Evolutionary conservation across 208 protist species (phyloP), one percentile per base, ranked within the genome.

Genomic region (Trypanosoma scelopori): DNA sequence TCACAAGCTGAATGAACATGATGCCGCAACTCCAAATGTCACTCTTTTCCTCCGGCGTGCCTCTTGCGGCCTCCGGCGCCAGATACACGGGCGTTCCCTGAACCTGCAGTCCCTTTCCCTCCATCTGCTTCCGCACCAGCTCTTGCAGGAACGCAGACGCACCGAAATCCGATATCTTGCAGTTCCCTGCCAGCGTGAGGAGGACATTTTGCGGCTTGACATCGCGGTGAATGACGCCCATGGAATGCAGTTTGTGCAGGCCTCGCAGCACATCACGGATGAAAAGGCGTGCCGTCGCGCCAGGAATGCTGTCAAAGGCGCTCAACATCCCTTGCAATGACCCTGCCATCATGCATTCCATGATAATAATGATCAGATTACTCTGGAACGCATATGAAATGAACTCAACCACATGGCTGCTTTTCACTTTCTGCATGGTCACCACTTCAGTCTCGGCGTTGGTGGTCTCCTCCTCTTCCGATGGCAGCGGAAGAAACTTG

Each of bases 131-230:
- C 7, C 80, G 79, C 16, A 77, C 85, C 16, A 93, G 55, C 63
- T 93, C 84, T 45, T 89, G 74, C 53, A 92, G 57, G 59, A 77
- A 86, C 47, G 86, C 85, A 5, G 82, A 89, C 39, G 91, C 86
- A 4, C 93, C 93, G 59, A 97, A 97, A 71, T 97, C 93, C 5
- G 85, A 90, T n/a, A 97, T 87, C 52, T 97, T 97, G 69, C 89
- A 95, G 43, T 69, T 79, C 11, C 91, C 89, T 5, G 80, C 50
- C 16, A 89, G 71, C 16, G 84, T 87, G 30, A 96, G 65, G 48
- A 97, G 80, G 48, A 96, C 87, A 76, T 97, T 97, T 71, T 93
- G 84, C 43, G 91, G 91, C 71, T 97, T 97, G 37, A 97, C 83
- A 65, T 97, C 93, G 39, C 91, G 77, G 62, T 97, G 93, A 16